A percentile compares a stretch with the other conserved stretches of the same genome.
Conservation (phyloP, 352 stramenopile genomes). For the Blastocystis sp. region DNA sequence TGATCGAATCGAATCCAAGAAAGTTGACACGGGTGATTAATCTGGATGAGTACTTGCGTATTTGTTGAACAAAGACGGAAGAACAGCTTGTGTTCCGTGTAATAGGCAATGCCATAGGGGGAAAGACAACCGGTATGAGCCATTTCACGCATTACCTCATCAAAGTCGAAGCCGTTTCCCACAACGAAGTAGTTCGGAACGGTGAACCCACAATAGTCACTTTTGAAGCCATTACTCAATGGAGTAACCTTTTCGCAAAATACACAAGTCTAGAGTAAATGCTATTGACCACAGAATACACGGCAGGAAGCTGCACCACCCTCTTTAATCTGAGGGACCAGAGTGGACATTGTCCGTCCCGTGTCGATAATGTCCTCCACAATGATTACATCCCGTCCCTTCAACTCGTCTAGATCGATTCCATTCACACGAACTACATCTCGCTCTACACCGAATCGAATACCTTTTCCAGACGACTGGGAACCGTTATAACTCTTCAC, state of each 20-base stretch:
- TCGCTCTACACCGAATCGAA: background rate
- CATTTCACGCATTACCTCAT: slow-evolving; percentile 52
- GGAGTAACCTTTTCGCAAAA: slow-evolving; percentile 83
- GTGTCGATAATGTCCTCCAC: slow-evolving; percentile 96
- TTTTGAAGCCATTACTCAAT: slow-evolving; percentile 74
- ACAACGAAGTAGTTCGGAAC: slow-evolving; percentile 85
- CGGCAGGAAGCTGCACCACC: slow-evolving; percentile 72
- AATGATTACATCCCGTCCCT: slow-evolving; percentile 71
- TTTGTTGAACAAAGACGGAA: slow-evolving; percentile 17
- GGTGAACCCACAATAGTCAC: slow-evolving; percentile 86
- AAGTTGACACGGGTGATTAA: slow-evolving; percentile 39
- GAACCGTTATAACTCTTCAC: slow-evolving; percentile 85
- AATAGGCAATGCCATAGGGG: slow-evolving; percentile 49
- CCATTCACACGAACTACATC: slow-evolving; percentile 8
- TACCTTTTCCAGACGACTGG: slow-evolving; percentile 73
- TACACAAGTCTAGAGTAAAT: slow-evolving; percentile 38
- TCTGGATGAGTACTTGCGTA: background rate
- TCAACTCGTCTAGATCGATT: slow-evolving; percentile 7
- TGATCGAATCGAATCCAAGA: slow-evolving; percentile 23
- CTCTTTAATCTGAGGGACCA: slow-evolving; percentile 74
- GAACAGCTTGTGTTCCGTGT: slow-evolving; percentile 50
- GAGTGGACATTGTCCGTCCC: slow-evolving; percentile 78
- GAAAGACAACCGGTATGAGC: slow-evolving; percentile 36
- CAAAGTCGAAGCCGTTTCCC: slow-evolving; percentile 45
- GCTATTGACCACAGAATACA: slow-evolving; percentile 61